These are phyloP conservation scores for Eimeria sp. DNA, from an alignment of 169 alveolate genomes.

Conservation along the genomic window DNA sequence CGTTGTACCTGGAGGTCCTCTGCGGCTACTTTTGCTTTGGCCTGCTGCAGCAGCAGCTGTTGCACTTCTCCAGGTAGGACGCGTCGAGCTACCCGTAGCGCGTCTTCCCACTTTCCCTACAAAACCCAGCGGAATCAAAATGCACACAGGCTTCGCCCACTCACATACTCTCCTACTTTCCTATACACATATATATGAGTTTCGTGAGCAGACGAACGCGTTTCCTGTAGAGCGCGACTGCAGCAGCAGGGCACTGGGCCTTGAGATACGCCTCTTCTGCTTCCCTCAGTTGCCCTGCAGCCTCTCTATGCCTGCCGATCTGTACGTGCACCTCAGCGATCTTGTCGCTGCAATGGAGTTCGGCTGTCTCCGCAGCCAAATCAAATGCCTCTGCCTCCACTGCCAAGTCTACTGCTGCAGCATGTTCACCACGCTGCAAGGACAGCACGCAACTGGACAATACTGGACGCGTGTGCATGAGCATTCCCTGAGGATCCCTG, in stretches of 20 bases:
- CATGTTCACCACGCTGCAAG: conserved; percentile 19
- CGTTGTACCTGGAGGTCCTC: conserved; percentile 7
- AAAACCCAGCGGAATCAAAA: not conserved
- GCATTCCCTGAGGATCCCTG: too few species aligned
- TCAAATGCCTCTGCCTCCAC: not conserved
- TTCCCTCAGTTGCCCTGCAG: not conserved
- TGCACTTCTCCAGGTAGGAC: not conserved
- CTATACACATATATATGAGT: not conserved
- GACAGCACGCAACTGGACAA: too few species aligned
- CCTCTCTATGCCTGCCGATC: conserved; percentile 35
- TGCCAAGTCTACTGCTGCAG: conserved; percentile 28
- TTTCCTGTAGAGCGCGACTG: not conserved
- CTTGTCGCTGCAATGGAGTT: not conserved
- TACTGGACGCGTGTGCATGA: too few species aligned
- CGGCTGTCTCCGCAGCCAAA: not conserved
- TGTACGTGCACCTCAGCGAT: conserved; percentile 13
- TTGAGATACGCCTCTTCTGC: conserved; percentile 17
- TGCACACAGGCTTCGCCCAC: not conserved
- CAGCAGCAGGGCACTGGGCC: conserved; percentile 9
- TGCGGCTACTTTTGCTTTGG: not conserved
- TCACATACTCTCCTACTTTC: not conserved
- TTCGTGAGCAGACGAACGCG: not conserved
- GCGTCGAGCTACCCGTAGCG: not conserved
- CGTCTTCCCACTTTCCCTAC: conserved; percentile 51
- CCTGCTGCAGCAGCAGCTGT: conserved; percentile 45